Evolutionary conservation across 768 basidiomycete species (phyloP).

Genomic region (Podaxis pistillaris): DNA sequence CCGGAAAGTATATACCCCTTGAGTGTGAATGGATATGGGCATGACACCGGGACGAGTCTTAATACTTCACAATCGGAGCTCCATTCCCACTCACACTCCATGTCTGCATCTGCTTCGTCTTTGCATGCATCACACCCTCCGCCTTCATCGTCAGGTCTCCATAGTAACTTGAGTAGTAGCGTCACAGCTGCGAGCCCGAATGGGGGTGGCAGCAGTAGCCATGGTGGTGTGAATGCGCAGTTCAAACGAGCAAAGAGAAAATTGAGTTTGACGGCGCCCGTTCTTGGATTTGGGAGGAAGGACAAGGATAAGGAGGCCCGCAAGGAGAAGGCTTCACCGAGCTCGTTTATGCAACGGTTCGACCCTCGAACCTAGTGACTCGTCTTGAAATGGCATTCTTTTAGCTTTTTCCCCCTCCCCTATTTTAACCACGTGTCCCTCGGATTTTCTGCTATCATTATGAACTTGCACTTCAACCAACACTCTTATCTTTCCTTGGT

Average conservation of each 20-base stretch:
- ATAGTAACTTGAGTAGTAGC: constrained; percentile 22
- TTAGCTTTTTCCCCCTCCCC: not conserved
- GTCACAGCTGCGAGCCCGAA: constrained; percentile 15
- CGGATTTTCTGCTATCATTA: constrained; percentile 11
- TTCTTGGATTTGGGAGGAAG: constrained; percentile 55
- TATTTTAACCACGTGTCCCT: not conserved
- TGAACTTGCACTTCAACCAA: not conserved
- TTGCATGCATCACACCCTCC: constrained; percentile 17
- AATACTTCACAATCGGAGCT: constrained; percentile 10
- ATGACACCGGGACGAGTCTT: not conserved
- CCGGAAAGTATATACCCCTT: constrained; percentile 9
- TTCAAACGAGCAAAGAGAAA: constrained; percentile 54
- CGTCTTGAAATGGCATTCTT: not conserved
- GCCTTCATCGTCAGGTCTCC: constrained; percentile 21
- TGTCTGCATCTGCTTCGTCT: constrained; percentile 15
- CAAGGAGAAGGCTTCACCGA: constrained; percentile 22
- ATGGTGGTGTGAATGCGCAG: constrained; percentile 5
- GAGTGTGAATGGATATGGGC: constrained; percentile 1
- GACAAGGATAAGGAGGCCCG: constrained; percentile 46
- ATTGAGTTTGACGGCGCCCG: constrained; percentile 64
- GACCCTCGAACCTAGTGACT: not conserved
- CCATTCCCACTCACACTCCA: constrained; percentile 6
- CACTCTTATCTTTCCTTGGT: not conserved
- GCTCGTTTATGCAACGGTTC: constrained; percentile 17
- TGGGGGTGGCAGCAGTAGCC: constrained; percentile 4